These are phyloP conservation scores for Choiromyces venosus DNA, from an alignment of 495 filamentous ascomycete species.

Conservation along the genomic window DNA sequence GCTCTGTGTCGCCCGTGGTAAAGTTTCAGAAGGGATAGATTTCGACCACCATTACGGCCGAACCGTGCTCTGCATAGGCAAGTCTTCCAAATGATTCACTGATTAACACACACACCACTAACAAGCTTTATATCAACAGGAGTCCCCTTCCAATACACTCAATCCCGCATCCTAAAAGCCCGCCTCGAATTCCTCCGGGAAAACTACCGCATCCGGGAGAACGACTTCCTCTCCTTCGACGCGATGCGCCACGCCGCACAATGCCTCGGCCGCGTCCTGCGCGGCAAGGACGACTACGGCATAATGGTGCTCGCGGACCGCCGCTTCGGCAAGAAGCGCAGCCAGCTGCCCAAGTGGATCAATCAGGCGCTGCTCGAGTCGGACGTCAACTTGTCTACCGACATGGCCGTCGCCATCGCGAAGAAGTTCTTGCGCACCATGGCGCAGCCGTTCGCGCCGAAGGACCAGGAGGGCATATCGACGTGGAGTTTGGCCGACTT, in stretches of 20 bases:
- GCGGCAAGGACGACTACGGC: conserved; percentile 97
- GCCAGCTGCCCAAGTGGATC: conserved; percentile 96
- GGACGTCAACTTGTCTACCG: conserved; percentile 82
- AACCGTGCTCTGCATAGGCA: conserved; percentile 84
- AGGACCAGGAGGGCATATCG: conserved; percentile 82
- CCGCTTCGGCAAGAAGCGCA: conserved; percentile 81
- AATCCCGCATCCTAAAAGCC: conserved; percentile 93
- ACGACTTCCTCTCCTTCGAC: conserved; percentile 97
- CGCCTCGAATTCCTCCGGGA: conserved; percentile 93
- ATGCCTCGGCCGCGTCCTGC: conserved; percentile 88
- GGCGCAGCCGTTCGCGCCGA: conserved; percentile 78
- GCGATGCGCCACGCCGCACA: conserved; percentile 98
- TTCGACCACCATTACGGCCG: conserved; percentile 99
- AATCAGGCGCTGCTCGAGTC: conserved; percentile 76
- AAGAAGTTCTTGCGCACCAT: conserved; percentile 85
- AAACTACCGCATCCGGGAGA: conserved; percentile 93
- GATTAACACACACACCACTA: conserved; percentile 4
- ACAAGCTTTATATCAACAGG: conserved; percentile 39
- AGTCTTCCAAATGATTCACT: background rate
- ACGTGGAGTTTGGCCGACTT: conserved; percentile 83
- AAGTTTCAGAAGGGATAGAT: conserved; percentile 96
- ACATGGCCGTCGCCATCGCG: conserved; percentile 85
- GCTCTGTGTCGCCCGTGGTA: conserved; percentile 90
- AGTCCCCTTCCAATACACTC: conserved; percentile 98
- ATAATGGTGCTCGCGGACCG: conserved; percentile 96